phyloP scores from a whole-genome alignment of 1,139 yeast genomes.

The Debaryomyces robertsiae region DNA sequence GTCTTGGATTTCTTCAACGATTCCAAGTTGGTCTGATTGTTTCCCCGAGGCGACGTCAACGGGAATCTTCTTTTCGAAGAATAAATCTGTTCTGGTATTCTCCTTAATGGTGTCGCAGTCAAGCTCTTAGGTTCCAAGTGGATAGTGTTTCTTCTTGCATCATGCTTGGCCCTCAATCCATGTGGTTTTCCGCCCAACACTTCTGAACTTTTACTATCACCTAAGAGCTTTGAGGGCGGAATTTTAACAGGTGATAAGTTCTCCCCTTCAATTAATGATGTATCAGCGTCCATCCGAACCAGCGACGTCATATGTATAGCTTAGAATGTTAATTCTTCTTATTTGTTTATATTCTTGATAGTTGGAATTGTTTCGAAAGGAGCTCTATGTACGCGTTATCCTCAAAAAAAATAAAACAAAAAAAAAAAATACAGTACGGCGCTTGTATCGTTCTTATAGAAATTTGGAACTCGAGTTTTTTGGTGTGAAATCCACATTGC shows the following conservation, averaged over 20 bases:
- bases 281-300: conserved; percentile 11
- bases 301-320: conserved; percentile 16
- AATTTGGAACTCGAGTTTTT: no score
- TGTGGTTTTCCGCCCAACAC: conserved; percentile 44
- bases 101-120: conserved; percentile 19
- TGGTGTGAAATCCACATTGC: no score
- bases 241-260: conserved; percentile 18
- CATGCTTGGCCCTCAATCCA: conserved; percentile 45
- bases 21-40: conserved; percentile 22
- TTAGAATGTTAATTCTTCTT: background rate
- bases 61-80: conserved; percentile 27
- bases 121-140: conserved; percentile 19
- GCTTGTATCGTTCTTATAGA: no score
- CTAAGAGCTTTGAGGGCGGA: conserved; percentile 9
- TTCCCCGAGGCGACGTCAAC: conserved; percentile 41
- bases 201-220: conserved; percentile 12
- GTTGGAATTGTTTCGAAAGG: conserved; percentile 2
- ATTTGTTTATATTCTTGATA: conserved; percentile 8
- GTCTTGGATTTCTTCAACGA: conserved; percentile 21
- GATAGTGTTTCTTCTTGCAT: conserved; percentile 31
- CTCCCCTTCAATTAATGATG: conserved; percentile 14
- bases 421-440: conserved; percentile 3
- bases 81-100: conserved; percentile 11
- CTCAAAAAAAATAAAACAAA: background rate
- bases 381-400: conserved; percentile 5